A percentile compares a stretch with the other conserved stretches of the same genome.
Conservation (phyloP, 1,284 basidiomycete species). For the Moesziomyces aphidis region DNA sequence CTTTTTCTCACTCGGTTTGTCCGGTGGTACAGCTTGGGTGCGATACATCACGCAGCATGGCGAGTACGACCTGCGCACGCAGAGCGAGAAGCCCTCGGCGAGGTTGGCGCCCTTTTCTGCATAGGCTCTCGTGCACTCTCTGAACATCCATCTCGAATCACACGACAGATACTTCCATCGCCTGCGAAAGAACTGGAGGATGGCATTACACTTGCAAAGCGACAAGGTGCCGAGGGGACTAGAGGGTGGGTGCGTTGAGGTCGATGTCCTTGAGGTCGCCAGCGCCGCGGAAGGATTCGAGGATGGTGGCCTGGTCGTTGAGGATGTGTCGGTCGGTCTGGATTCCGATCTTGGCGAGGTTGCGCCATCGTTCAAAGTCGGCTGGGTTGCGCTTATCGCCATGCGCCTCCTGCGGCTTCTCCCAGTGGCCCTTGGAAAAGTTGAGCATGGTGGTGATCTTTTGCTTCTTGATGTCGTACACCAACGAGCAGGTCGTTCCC, state of each 20-base stretch:
- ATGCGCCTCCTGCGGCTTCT: constrained; percentile 59
- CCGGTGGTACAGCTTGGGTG: constrained; percentile 39
- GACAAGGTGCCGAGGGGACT: background rate
- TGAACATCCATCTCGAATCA: background rate
- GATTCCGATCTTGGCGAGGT: constrained; percentile 60
- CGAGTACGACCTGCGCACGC: constrained; percentile 80
- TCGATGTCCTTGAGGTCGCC: constrained; percentile 65
- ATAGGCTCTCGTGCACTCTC: background rate
- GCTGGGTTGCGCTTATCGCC: constrained; percentile 66
- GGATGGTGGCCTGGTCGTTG: constrained; percentile 65
- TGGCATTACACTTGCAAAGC: background rate
- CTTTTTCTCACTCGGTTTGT: too few species aligned
- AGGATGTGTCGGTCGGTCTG: constrained; percentile 60
- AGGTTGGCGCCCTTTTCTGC: constrained; percentile 60
- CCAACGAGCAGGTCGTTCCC: constrained; percentile 64
- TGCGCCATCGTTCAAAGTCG: constrained; percentile 64
- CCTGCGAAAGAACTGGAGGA: too few species aligned
- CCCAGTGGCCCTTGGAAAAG: constrained; percentile 67
- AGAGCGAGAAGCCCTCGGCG: constrained; percentile 62
- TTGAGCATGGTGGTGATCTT: constrained; percentile 65
- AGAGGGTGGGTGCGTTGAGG: constrained; percentile 49
- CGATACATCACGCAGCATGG: constrained; percentile 88
- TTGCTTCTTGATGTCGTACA: constrained; percentile 59
- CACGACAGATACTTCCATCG: constrained; percentile 4
- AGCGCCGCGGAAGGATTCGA: constrained; percentile 54